A percentile compares a stretch with the other conserved stretches of the same genome.
Evolutionary conservation across 2,329 filamentous ascomycete species (phyloP).

Genomic region (Diaporthe capsici): DNA sequence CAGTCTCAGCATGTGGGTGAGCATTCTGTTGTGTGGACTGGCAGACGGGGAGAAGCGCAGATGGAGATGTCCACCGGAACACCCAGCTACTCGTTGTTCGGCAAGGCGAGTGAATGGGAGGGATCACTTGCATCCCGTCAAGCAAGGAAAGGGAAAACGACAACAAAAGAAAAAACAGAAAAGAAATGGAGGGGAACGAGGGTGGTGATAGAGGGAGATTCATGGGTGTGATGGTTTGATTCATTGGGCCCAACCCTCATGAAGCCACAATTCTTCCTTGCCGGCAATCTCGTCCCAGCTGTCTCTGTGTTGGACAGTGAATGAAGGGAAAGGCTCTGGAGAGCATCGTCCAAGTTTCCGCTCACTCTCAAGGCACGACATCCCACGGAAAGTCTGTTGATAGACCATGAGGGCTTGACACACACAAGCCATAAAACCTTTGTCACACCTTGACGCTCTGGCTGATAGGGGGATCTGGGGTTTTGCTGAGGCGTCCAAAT

Average conservation of each 20-base stretch:
- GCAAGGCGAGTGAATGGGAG: neutral
- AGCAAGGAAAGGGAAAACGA: neutral
- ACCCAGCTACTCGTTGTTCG: neutral
- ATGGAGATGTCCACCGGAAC: neutral
- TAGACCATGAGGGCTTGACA: neutral
- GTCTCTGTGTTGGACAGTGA: neutral
- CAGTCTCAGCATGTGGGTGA: neutral
- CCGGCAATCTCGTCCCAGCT: neutral
- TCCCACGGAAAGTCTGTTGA: neutral
- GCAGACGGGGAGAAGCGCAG: neutral
- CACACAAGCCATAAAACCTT: too few relatives aligned
- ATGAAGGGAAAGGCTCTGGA: neutral
- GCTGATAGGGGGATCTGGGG: neutral
- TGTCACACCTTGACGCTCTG: neutral
- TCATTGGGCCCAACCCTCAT: neutral
- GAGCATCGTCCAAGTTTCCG: neutral
- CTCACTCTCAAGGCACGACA: neutral
- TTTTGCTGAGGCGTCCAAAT: neutral
- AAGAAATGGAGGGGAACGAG: conserved; percentile 29
- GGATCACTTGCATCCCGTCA: too few relatives aligned
- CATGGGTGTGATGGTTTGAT: neutral
- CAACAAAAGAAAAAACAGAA: conserved; percentile 5
- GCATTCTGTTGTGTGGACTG: neutral
- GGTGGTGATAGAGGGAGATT: neutral
- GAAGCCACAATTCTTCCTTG: neutral